phyloP scores from a whole-genome alignment of 495 filamentous ascomycete genomes.

The Podospora bellae-mahoneyi region DNA sequence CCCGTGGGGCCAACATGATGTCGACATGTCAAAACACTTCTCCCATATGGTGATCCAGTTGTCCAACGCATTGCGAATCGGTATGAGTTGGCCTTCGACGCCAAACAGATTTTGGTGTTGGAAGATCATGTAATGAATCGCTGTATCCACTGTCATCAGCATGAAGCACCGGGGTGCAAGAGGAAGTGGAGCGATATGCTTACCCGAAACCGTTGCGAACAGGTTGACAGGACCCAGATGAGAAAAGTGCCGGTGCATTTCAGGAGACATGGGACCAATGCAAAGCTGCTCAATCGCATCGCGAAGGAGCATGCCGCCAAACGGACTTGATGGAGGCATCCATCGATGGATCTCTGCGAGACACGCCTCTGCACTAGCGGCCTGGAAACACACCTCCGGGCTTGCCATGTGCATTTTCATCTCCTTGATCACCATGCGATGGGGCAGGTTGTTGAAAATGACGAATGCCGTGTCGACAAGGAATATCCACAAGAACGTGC shows the following conservation, averaged over 20 bases:
- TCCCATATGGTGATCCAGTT: constrained; percentile 35
- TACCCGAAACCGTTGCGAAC: constrained; percentile 35
- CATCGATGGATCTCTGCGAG: constrained; percentile 24
- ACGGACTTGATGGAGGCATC: constrained; percentile 27
- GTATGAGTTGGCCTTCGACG: constrained; percentile 30
- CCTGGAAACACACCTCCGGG: constrained; percentile 33
- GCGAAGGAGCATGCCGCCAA: constrained; percentile 27
- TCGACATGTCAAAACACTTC: constrained; percentile 21
- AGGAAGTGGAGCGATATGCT: constrained; percentile 1
- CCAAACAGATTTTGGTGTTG: constrained; percentile 34
- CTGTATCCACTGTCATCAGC: constrained; percentile 9
- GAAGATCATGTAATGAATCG: constrained; percentile 35
- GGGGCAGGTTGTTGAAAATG: constrained; percentile 36
- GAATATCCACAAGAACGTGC: constrained; percentile 26
- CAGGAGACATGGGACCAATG: constrained; percentile 16
- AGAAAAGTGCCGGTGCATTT: constrained; percentile 16
- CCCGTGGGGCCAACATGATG: constrained; percentile 20
- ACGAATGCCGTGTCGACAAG: constrained; percentile 34
- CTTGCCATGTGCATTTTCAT: constrained; percentile 35
- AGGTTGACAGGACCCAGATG: constrained; percentile 32
- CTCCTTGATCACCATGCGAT: constrained; percentile 37
- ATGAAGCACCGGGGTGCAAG: background rate
- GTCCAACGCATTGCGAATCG: constrained; percentile 28
- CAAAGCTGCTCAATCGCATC: constrained; percentile 30
- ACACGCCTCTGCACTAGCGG: constrained; percentile 25